phyloP scores from a whole-genome alignment of 768 basidiomycete genomes.

The Coprinopsis strossmayeri region DNA sequence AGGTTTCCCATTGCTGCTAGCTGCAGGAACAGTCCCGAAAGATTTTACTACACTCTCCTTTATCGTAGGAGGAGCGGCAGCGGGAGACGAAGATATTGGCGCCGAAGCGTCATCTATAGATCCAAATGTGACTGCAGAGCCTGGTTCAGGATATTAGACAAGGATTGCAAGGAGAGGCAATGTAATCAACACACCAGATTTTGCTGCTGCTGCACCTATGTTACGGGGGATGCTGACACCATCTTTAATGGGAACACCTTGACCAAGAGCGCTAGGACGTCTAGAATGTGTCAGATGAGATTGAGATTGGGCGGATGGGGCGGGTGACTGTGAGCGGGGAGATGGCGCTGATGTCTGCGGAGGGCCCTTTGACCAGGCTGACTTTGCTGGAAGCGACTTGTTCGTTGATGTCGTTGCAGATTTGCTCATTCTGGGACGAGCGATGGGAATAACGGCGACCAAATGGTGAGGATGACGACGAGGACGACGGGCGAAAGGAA shows the following conservation, averaged over 20 bases:
- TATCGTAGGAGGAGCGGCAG: conserved; percentile 55
- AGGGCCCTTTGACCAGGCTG: conserved; percentile 90
- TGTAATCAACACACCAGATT: conserved; percentile 64
- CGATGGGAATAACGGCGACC: conserved; percentile 12
- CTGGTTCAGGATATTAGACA: conserved; percentile 24
- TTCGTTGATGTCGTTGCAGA: conserved; percentile 65
- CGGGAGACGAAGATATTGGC: conserved; percentile 78
- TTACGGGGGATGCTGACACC: conserved; percentile 67
- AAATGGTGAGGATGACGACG: conserved; percentile 3
- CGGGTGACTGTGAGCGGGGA: conserved; percentile 76
- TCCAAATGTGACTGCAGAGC: conserved; percentile 77
- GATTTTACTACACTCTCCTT: conserved; percentile 73
- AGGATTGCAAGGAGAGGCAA: conserved; percentile 9
- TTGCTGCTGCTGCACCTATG: conserved; percentile 53
- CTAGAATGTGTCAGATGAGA: conserved; percentile 55
- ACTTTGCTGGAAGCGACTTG: conserved; percentile 65
- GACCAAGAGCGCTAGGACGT: conserved; percentile 69
- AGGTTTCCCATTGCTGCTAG: conserved; percentile 58
- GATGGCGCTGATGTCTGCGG: conserved; percentile 58
- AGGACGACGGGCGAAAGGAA: conserved; percentile 15
- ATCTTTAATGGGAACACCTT: conserved; percentile 70
- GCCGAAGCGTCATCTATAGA: conserved; percentile 80
- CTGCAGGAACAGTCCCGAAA: conserved; percentile 73
- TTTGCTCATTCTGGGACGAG: conserved; percentile 81
- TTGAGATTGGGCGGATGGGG: conserved; percentile 44